Conservation (phyloP, 768 basidiomycete species). For the Boletus rex-veris region DNA sequence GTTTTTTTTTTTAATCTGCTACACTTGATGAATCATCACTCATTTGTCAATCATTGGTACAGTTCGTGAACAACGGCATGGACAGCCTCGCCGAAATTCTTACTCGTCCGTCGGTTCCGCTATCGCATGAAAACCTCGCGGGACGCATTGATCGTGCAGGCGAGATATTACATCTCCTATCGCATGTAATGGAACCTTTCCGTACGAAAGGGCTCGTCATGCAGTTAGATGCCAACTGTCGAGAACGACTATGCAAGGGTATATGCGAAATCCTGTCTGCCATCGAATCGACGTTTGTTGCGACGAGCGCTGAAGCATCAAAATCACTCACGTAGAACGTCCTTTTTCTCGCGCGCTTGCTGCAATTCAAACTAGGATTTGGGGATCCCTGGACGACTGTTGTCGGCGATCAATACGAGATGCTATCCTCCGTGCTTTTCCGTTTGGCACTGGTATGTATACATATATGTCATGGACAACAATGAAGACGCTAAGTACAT, state of each 20-base stretch:
- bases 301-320: conserved; percentile 18
- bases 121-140: conserved; percentile 29
- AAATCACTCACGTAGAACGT: conserved; percentile 39
- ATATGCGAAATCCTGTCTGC: conserved; percentile 45
- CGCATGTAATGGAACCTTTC: conserved; percentile 65
- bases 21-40: background rate
- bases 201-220: conserved; percentile 48
- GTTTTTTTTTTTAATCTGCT: conserved; percentile 40
- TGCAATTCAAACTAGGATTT: conserved; percentile 75
- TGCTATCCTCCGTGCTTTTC: conserved; percentile 43
- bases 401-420: conserved; percentile 44
- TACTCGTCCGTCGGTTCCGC: conserved; percentile 27
- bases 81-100: conserved; percentile 60
- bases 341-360: conserved; percentile 58
- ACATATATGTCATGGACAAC: conserved; percentile 1
- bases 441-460: conserved; percentile 50
- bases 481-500: background rate
- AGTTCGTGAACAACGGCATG: conserved; percentile 78
- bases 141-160: conserved; percentile 53
- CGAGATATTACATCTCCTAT: conserved; percentile 66
- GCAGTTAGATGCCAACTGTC: conserved; percentile 42
- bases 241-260: conserved; percentile 54
- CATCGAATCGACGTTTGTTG: conserved; percentile 36
- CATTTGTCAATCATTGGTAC: background rate
- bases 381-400: conserved; percentile 52